phyloP scores from a whole-genome alignment of 2,329 filamentous ascomycete species.

The Colletotrichum magnum region DNA sequence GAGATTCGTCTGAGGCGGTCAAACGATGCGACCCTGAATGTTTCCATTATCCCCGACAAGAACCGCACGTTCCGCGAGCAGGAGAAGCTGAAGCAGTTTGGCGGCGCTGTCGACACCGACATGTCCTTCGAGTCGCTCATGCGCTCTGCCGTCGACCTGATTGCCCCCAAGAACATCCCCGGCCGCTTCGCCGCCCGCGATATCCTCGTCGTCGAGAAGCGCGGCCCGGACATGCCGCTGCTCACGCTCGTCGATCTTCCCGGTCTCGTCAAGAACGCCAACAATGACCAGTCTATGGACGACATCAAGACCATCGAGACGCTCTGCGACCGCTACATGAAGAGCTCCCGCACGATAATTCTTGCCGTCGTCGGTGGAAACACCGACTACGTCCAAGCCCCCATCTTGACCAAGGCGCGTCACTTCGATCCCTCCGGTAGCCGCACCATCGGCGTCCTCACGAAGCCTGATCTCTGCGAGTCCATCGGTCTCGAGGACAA shows the following conservation, averaged over 20 bases:
- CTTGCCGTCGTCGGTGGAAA: slow-evolving; percentile 69
- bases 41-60: slow-evolving; percentile 70
- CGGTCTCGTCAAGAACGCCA: slow-evolving; percentile 69
- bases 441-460: slow-evolving; percentile 66
- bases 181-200: slow-evolving; percentile 66
- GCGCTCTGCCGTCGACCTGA: slow-evolving; percentile 64
- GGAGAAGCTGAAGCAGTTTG: slow-evolving; percentile 61
- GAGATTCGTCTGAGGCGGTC: slow-evolving; percentile 69
- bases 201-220: slow-evolving; percentile 71
- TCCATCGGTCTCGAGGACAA: slow-evolving; percentile 67
- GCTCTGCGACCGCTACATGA: slow-evolving; percentile 69
- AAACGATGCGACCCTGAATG: slow-evolving; percentile 59
- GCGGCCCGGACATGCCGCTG: slow-evolving; percentile 70
- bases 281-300: slow-evolving; percentile 65
- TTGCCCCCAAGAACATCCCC: slow-evolving; percentile 64
- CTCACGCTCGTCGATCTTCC: slow-evolving; percentile 75
- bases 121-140: slow-evolving; percentile 66
- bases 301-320: slow-evolving; percentile 67
- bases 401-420: slow-evolving; percentile 65
- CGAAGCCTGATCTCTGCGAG: slow-evolving; percentile 68
- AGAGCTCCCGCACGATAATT: slow-evolving; percentile 68
- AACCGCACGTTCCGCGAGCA: slow-evolving; percentile 62
- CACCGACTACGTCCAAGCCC: slow-evolving; percentile 67
- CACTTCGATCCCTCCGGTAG: slow-evolving; percentile 64
- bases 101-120: slow-evolving; percentile 59